Evolutionary conservation across 352 stramenopile genomes (phyloP), one percentile per base, ranked within the genome.

Genomic region (Globisporangium cystogenes): DNA sequence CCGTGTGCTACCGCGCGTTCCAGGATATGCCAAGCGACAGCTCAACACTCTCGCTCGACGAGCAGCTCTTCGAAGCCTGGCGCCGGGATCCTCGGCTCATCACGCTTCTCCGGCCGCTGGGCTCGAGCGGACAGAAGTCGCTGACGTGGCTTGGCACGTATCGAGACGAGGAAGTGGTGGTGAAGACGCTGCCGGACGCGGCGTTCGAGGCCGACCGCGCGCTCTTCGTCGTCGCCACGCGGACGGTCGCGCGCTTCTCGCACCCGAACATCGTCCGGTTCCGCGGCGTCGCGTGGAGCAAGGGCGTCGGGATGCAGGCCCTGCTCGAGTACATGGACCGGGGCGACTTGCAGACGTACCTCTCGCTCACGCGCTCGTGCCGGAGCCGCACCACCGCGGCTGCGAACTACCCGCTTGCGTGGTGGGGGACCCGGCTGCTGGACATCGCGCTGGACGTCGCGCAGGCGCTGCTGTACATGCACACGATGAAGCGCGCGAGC

Each of bases 111-210:
- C 33, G 35, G 11, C 51, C 51, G 21, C 42, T 57, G 1, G 51
- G 51, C 0, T 72, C 73, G 20, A 72, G 75, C 52, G 75, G 73
- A 0, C 69, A 68, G 18, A 82, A 72, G 44, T 70, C 75, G n/a
- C 75, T 81, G 50, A 75, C 84, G 8, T 89, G 78, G 78, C 51
- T 86, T 18, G 78, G 71, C 7, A 66, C 71, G 23, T 61, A 61
- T 14, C 37, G 40, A 8, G 20, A 37, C 12, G 37, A 55, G 15
- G 27, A 49, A 8, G 55, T 61, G n/a, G 55, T 56, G 0, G 39
- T 61, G 26, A 55, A 56, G 55, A 44, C 29, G 20, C 27, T 61
- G 39, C 47, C 39, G 18, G 50, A 45, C 23, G 26, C 11, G 6
- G 31, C 46, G 10, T 4, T 14, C 12, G 55, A 35, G 15, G 58